Evolutionary conservation across 164 flowering plant genomes (phyloP), one percentile per base, ranked within the genome.

Genomic region (Annona cherimola): DNA sequence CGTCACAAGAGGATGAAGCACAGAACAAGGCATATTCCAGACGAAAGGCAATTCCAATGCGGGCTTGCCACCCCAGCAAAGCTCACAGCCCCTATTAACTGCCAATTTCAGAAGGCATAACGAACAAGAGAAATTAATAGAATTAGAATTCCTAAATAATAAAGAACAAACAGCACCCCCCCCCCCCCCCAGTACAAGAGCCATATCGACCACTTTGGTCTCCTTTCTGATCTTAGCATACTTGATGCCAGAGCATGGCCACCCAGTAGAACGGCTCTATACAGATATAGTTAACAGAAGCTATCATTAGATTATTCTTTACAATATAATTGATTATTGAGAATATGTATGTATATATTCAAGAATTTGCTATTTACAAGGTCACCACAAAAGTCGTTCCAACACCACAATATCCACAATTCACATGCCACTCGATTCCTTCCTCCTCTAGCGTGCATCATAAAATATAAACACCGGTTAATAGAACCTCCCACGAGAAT

Each of bases 401-500:
- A 73, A 64, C 57, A 41, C 45, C 68, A 68, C 19, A 18, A 46
- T 50, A 71, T 63, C 74, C 59, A 73, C 69, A 55, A 39, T 75
- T 67, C 74, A 44, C 60, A 14, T 65, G 69, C 70, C n/a, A 26
- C 78, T 66, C 3, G 64, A 68, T 43, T 70, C 76, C 61, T 74
- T 26, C 67, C 57, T 50, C n/a, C 74, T 42, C 72, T 73, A 39
- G 42, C 71, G 60, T 63, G 63, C 46, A 67, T 69, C 83, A 77
- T 67, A 68, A 70, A 62, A 72, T 80, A 83, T 75, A 74, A 69
- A 82, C 79, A 84, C 59, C 42, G 45, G 83, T 79, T 73, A 79
- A 83, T 73, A 69, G 69, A 39, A 41, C 69, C 68, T 75, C 70
- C 81, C 68, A 5, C 74, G 77, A 75, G 79, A 83, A 81, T 74